These are phyloP conservation scores for Rhodotorula sp. DNA, from an alignment of 1,284 basidiomycete species.

Conservation along the genomic window DNA sequence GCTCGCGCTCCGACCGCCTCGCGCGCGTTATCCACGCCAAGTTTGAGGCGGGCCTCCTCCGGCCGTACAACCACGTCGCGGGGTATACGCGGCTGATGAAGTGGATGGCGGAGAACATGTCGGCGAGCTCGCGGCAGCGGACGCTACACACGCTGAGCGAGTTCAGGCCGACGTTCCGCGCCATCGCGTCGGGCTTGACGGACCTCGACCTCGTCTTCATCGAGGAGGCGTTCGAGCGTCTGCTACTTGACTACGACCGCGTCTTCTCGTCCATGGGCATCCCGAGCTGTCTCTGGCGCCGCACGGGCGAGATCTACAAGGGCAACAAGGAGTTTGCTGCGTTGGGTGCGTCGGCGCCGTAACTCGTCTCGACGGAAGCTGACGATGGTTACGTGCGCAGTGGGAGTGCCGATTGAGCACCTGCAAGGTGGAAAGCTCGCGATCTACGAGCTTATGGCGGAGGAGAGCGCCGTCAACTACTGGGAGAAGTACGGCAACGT, in stretches of 20 bases:
- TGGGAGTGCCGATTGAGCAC: constrained; percentile 53
- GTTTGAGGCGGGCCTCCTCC: constrained; percentile 91
- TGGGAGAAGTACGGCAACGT: constrained; percentile 94
- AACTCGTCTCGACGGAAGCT: background rate
- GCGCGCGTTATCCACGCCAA: constrained; percentile 93
- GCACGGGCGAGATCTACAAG: constrained; percentile 98
- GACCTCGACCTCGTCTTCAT: constrained; percentile 98
- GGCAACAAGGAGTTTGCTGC: constrained; percentile 93
- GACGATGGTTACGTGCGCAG: constrained; percentile 13
- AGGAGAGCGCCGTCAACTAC: constrained; percentile 94
- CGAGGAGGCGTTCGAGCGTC: constrained; percentile 93
- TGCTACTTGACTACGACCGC: constrained; percentile 93
- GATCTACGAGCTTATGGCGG: constrained; percentile 96
- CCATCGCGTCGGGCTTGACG: constrained; percentile 82
- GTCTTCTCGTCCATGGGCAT: constrained; percentile 75
- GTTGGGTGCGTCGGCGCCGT: constrained; percentile 59
- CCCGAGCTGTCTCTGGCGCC: constrained; percentile 92
- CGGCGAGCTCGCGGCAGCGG: constrained; percentile 83
- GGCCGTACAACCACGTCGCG: constrained; percentile 95
- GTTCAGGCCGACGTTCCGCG: constrained; percentile 88
- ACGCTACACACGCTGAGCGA: constrained; percentile 87
- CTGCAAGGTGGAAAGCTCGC: constrained; percentile 75
- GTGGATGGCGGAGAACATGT: constrained; percentile 94
- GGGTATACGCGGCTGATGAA: constrained; percentile 83
- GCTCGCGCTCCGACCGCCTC: constrained; percentile 84